Evolutionary conservation across 768 basidiomycete species (phyloP), one percentile per base, ranked within the genome.

Genomic region (Boletus rubroflammeus): DNA sequence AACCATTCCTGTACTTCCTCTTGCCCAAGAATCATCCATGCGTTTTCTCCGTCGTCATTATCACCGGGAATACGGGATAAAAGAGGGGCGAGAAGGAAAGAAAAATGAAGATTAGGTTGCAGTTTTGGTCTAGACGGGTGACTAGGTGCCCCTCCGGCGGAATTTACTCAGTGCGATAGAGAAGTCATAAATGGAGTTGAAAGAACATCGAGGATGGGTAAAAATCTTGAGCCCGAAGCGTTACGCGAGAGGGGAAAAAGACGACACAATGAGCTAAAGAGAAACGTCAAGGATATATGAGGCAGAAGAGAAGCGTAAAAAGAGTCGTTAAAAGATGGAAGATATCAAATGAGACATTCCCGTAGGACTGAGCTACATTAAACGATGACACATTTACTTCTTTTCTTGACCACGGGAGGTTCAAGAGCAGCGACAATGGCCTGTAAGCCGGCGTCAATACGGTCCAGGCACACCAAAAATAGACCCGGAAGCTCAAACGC

Each of bases 371-470:
- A 54, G 56, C 63, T 67, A 67, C 60, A 66, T 86, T 81, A 98
- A 70, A 93, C 81, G 70, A 98, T 81, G 71, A 91, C 79, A 82
- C 95, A 98, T 72, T 81, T 86, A 64, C 65, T 75, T 76, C 71
- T 83, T 78, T 81, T 85, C 78, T 85, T 97, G 70, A 91, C 80
- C 60, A 96, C 87, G 62, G 97, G 97, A 47, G 97, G 97, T 71
- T 99, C 96, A 59, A 98, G 85, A 11, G 96, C 97, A 65, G 96
- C 96, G 56, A 98, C 97, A 67, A 99, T 98, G 50, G 97, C 97
- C 94, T 69, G 38, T 55, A 2, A 23, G 2, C 40, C 55, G 42
- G 28, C n/a, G 25, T 66, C 56, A 62, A 40, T 47, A 58, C 10
- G 6, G 21, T 21, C 31, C 43, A 54, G 14, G 29, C 36, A 6